Evolutionary conservation across 306 rosid genomes (phyloP).

Genomic region (Abrus pulchellus): DNA sequence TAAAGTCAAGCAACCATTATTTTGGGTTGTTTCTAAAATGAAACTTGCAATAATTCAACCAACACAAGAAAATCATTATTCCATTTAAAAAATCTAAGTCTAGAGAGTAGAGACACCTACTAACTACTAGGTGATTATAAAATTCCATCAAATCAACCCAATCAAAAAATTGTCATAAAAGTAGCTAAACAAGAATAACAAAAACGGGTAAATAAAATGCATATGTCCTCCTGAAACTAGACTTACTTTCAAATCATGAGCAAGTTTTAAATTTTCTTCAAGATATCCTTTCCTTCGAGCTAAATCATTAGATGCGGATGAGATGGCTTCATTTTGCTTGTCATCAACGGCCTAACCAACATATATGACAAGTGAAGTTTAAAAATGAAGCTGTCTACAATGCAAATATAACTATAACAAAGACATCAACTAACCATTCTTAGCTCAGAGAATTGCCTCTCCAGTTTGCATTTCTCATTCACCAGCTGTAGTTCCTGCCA

Average conservation of each 20-base stretch:
- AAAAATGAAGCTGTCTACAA: slow-evolving; percentile 38
- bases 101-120: slow-evolving; percentile 2
- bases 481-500: slow-evolving; percentile 78
- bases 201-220: slow-evolving; percentile 30
- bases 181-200: slow-evolving; percentile 14
- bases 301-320: slow-evolving; percentile 84
- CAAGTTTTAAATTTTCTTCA: slow-evolving; percentile 84
- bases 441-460: slow-evolving; percentile 87
- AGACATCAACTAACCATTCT: slow-evolving; percentile 75
- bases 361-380: slow-evolving; percentile 23
- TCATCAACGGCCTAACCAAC: slow-evolving; percentile 80
- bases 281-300: slow-evolving; percentile 85
- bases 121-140: neutral
- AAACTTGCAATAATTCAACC: neutral
- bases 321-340: slow-evolving; percentile 82
- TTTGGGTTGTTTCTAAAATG: slow-evolving; percentile 1
- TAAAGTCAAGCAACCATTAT: slow-evolving; percentile 14
- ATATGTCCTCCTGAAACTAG: slow-evolving; percentile 29
- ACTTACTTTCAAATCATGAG: slow-evolving; percentile 85
- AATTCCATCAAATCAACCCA: slow-evolving; percentile 26
- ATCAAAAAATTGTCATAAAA: neutral
- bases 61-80: neutral
- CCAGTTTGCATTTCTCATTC: slow-evolving; percentile 87
- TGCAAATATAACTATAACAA: slow-evolving; percentile 35
- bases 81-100: neutral